Evolutionary conservation across 164 flowering plant genomes (phyloP), one percentile per base, ranked within the genome.

Genomic region (grape (Vitis vinifera)): DNA sequence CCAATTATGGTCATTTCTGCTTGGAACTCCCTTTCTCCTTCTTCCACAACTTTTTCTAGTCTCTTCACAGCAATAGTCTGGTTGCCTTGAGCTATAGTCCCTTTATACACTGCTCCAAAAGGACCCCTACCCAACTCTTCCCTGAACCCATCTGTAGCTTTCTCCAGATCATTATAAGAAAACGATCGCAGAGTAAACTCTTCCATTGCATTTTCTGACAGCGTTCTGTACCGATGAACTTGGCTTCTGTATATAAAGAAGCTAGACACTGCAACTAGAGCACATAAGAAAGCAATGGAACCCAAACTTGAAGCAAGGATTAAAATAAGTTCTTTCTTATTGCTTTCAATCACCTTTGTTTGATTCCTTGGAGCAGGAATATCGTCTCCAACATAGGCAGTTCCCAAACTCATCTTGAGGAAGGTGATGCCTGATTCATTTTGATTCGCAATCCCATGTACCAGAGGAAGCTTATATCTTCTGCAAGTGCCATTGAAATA

Each of bases 41-140:
- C 69, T 37, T 51, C 73, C 10, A 56, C 2, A 2, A 60, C 17
- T 23, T 67, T 72, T 52, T 70, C 75, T 17, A 77, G 69, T 48
- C 69, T 75, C 72, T 80, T 80, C 11, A 80, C 81, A 4, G 83
- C 83, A n/a, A 80, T 55, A 6, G 10, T 37, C 51, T 60, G 62
- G 13, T 31, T 31, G 37, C 67, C 59, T 1, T 73, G 19, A 1
- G 55, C 11, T 15, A 75, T 14, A 10, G 50, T 5, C 16, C 80
- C 83, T 58, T 73, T 75, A 57, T 70, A 79, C 7, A 79, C 79
- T 11, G 67, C 48, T 53, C 78, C 80, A 37, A 60, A 77, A 9
- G 80, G 17, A 0, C 80, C 80, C 58, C 19, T 74, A 0, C 83
- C 80, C 4, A 80, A 3, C 56, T 71, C 74, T 62, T 77, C 76